phyloP scores from a whole-genome alignment of 129 eudicot species.

The Rutidosis leptorrhynchoides region DNA sequence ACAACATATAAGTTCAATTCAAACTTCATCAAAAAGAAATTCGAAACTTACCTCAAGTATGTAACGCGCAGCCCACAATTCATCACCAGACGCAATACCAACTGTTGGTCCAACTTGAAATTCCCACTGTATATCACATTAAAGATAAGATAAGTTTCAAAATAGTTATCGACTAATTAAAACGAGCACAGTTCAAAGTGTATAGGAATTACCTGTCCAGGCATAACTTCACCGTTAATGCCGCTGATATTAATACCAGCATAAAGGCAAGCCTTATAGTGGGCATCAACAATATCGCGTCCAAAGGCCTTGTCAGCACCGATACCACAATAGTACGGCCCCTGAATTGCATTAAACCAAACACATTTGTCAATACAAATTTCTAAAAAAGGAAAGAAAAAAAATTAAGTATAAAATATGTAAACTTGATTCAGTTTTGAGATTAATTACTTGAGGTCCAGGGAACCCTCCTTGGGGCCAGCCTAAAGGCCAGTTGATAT shows the following conservation, averaged over 20 bases:
- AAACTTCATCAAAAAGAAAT: background rate
- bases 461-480: slow-evolving; percentile 87
- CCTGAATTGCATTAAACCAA: slow-evolving; percentile 40
- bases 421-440: background rate
- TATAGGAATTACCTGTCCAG: slow-evolving; percentile 60
- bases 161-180: background rate
- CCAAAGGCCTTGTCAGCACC: too few relatives aligned
- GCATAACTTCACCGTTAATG: slow-evolving; percentile 93
- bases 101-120: slow-evolving; percentile 92
- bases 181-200: background rate
- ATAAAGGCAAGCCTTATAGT: slow-evolving; percentile 81
- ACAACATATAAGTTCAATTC: background rate
- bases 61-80: slow-evolving; percentile 86
- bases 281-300: slow-evolving; percentile 79
- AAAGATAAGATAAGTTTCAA: background rate
- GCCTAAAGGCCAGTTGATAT: slow-evolving; percentile 68
- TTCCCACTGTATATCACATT: slow-evolving; percentile 60
- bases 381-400: too few relatives aligned
- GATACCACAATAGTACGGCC: slow-evolving; percentile 86
- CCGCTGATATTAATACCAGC: slow-evolving; percentile 86
- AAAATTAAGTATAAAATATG: background rate
- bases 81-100: slow-evolving; percentile 89
- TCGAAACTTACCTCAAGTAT: slow-evolving; percentile 64
- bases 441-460: slow-evolving; percentile 61
- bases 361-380: background rate